Conservation (phyloP, 768 basidiomycete species). For the Hygrophorus russula region DNA sequence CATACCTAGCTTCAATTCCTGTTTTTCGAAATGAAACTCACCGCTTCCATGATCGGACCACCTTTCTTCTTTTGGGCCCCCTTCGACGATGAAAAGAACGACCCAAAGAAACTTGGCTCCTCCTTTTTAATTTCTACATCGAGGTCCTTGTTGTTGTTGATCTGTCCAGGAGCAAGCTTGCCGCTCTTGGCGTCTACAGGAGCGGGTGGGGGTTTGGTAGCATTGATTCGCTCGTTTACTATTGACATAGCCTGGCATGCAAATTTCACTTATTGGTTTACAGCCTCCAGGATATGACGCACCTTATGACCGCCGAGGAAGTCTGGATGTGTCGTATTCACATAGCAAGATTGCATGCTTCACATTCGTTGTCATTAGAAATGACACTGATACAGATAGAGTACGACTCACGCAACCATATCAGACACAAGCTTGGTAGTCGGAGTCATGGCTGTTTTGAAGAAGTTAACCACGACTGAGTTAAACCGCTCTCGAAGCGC, state of each 20-base stretch:
- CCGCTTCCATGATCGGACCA: constrained; percentile 36
- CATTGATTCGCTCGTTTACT: constrained; percentile 72
- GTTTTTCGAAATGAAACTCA: constrained; percentile 1
- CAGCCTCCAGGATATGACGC: constrained; percentile 5
- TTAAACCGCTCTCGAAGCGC: constrained; percentile 95
- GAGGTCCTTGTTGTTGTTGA: constrained; percentile 92
- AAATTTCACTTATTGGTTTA: constrained; percentile 1
- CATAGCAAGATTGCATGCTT: constrained; percentile 97
- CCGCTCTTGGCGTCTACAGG: constrained; percentile 60
- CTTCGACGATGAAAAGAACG: constrained; percentile 77
- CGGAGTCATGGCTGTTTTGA: constrained; percentile 88
- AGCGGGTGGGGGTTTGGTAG: constrained; percentile 55
- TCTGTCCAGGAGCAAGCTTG: constrained; percentile 44
- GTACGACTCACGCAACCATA: constrained; percentile 67
- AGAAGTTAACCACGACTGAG: constrained; percentile 90
- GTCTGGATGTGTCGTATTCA: constrained; percentile 99
- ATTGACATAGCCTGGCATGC: constrained; percentile 69
- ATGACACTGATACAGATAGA: too few relatives aligned
- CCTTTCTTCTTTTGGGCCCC: constrained; percentile 50
- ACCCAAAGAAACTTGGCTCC: constrained; percentile 87
- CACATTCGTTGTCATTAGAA: not conserved
- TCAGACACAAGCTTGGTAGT: constrained; percentile 92
- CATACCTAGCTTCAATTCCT: too few relatives aligned
- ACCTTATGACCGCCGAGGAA: constrained; percentile 94
- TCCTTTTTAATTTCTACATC: constrained; percentile 87